Percentiles rank a stretch among this genome's conserved stretches.
Evolutionary conservation across 805 yeast genomes (phyloP).

Genomic region (Wickerhamiella azymoides): DNA sequence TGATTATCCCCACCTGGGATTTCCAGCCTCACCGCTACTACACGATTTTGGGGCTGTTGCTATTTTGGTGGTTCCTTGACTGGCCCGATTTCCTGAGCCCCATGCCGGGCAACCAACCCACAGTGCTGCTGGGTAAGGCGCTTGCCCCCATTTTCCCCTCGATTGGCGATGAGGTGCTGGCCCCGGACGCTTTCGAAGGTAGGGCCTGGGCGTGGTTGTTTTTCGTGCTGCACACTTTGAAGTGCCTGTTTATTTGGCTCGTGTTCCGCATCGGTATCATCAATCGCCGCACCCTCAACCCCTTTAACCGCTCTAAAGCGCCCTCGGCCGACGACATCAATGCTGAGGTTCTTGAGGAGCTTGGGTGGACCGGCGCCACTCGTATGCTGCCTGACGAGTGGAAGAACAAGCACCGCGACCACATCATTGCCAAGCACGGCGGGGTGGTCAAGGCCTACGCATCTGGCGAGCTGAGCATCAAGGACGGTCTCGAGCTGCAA

Average conservation of each 20-base stretch:
- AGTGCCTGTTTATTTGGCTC: constrained; percentile 41
- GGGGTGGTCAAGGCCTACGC: constrained; percentile 58
- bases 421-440: constrained; percentile 51
- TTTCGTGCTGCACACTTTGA: constrained; percentile 58
- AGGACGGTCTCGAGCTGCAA: constrained; percentile 48
- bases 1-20: constrained; percentile 63
- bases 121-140: constrained; percentile 31
- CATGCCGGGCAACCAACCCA: constrained; percentile 79
- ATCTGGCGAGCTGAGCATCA: constrained; percentile 48
- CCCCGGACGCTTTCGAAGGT: constrained; percentile 37
- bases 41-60: constrained; percentile 19
- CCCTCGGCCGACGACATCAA: constrained; percentile 23
- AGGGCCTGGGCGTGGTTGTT: constrained; percentile 41
- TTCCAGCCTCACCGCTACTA: constrained; percentile 26
- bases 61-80: constrained; percentile 81
- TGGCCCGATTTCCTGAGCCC: constrained; percentile 81
- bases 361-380: constrained; percentile 95
- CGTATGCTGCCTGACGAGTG: constrained; percentile 58
- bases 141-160: constrained; percentile 26
- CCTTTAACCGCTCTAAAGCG: constrained; percentile 14
- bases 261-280: constrained; percentile 54
- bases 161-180: constrained; percentile 23
- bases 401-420: constrained; percentile 52
- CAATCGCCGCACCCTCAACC: constrained; percentile 55
- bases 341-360: constrained; percentile 40